Evolutionary conservation across 148 eudicot genomes (phyloP).

Genomic region (Chenopodium album): DNA sequence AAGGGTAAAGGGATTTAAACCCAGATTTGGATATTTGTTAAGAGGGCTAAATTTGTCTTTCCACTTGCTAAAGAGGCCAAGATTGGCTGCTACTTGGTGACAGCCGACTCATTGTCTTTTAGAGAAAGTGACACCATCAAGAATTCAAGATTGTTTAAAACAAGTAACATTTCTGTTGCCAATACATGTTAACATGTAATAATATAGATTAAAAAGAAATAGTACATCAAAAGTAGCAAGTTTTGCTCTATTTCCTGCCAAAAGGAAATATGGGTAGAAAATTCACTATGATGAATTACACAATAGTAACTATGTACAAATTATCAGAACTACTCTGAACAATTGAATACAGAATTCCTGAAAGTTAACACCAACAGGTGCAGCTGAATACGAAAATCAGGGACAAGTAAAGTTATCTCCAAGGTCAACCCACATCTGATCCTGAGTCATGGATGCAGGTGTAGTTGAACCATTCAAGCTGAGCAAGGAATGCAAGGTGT

Average conservation of each 20-base stretch:
- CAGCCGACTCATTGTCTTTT: background rate
- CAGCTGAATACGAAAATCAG: conserved; percentile 4
- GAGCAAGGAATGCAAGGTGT: conserved; percentile 25
- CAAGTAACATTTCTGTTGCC: background rate
- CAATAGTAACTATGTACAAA: background rate
- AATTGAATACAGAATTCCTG: background rate
- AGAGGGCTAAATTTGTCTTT: background rate
- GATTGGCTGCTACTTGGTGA: background rate
- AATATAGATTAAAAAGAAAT: background rate
- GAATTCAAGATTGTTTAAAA: background rate
- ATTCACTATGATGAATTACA: background rate
- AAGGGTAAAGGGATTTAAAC: background rate
- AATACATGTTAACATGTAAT: background rate
- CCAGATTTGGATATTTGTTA: background rate
- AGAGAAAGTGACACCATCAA: background rate
- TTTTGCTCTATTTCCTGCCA: background rate
- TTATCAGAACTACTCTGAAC: background rate
- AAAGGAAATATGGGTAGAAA: background rate
- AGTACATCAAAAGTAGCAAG: background rate
- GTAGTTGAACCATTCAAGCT: conserved; percentile 24
- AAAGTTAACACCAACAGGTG: background rate
- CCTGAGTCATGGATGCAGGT: conserved; percentile 16
- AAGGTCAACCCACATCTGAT: conserved; percentile 33
- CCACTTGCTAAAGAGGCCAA: background rate
- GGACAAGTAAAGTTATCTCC: conserved; percentile 32